A percentile compares a stretch with the other conserved stretches of the same genome.
phyloP scores from a whole-genome alignment of 2,329 filamentous ascomycete genomes.

The Graphilbum fragrans region DNA sequence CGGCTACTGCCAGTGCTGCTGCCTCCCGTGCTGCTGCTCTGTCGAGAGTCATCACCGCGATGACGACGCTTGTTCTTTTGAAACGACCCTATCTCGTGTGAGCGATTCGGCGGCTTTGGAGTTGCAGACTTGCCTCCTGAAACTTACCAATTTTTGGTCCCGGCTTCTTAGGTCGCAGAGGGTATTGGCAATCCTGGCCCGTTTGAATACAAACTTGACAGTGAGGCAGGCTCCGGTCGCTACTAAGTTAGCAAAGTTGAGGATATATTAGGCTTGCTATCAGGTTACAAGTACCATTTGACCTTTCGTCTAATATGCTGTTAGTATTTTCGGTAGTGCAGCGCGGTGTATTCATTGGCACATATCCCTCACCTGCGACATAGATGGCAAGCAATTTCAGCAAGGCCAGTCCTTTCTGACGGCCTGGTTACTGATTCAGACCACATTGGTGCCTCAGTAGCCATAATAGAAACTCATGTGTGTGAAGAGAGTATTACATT shows the following conservation, averaged over 20 bases:
- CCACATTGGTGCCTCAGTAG: too few species aligned
- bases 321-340: background rate
- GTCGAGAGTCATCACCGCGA: too few species aligned
- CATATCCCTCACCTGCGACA: slow-evolving; percentile 13
- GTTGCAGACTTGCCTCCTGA: too few species aligned
- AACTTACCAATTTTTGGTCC: slow-evolving; percentile 3
- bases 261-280: background rate
- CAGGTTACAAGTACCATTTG: background rate
- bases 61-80: too few species aligned
- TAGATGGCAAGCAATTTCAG: slow-evolving; percentile 6
- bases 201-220: slow-evolving; percentile 3
- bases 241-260: background rate
- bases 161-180: slow-evolving; percentile 2
- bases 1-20: too few species aligned
- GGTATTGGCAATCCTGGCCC: slow-evolving; percentile 2
- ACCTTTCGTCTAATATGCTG: slow-evolving; percentile 1
- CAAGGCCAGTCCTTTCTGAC: background rate
- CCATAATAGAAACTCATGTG: too few species aligned
- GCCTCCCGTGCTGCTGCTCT: too few species aligned
- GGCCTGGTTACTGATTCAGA: background rate
- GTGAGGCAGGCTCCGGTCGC: slow-evolving; percentile 2
- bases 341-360: too few species aligned
- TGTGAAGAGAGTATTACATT: too few species aligned
- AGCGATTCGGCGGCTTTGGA: too few species aligned
- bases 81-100: too few species aligned